Percentiles rank a stretch among this genome's conserved stretches.
These are phyloP conservation scores for Blumeriella jaapii DNA, from an alignment of 2,329 filamentous ascomycete species.

Conservation along the genomic window DNA sequence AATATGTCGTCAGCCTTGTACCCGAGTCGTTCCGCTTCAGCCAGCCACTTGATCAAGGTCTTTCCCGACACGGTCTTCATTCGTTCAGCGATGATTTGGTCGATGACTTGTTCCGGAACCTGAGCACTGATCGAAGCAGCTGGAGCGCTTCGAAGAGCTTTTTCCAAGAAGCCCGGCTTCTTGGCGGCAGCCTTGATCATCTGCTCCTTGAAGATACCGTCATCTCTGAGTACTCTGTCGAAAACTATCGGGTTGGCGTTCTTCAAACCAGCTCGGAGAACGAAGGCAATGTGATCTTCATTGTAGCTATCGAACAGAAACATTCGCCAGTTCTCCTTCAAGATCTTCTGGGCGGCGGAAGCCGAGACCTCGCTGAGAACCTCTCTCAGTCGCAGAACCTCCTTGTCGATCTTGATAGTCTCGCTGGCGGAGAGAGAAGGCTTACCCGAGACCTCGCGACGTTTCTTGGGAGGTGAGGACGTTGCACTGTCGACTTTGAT, in stretches of 20 bases:
- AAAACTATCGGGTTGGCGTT: constrained; percentile 17
- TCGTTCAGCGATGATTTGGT: constrained; percentile 12
- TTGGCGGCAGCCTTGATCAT: constrained; percentile 10
- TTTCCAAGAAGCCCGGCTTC: constrained; percentile 12
- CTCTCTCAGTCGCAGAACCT: constrained; percentile 15
- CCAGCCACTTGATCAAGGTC: constrained; percentile 20
- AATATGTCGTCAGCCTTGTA: constrained; percentile 21
- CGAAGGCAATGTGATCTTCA: constrained; percentile 19
- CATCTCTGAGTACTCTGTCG: constrained; percentile 17
- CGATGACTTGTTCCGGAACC: constrained; percentile 15
- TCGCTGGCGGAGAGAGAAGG: neutral
- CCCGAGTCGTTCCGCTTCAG: constrained; percentile 20
- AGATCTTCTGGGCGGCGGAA: constrained; percentile 15
- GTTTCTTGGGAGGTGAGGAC: neutral
- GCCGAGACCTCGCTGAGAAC: constrained; percentile 14
- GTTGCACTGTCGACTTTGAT: neutral
- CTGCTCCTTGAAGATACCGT: constrained; percentile 12
- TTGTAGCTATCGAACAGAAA: constrained; percentile 18
- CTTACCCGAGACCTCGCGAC: neutral
- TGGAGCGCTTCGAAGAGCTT: constrained; percentile 11
- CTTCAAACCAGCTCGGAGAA: constrained; percentile 21
- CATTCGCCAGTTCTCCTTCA: constrained; percentile 16
- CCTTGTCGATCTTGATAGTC: constrained; percentile 10
- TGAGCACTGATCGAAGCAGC: constrained; percentile 9
- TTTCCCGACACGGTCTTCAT: constrained; percentile 17